Evolutionary conservation across 2,329 filamentous ascomycete species (phyloP).

Genomic region (Aspergillus sp.): DNA sequence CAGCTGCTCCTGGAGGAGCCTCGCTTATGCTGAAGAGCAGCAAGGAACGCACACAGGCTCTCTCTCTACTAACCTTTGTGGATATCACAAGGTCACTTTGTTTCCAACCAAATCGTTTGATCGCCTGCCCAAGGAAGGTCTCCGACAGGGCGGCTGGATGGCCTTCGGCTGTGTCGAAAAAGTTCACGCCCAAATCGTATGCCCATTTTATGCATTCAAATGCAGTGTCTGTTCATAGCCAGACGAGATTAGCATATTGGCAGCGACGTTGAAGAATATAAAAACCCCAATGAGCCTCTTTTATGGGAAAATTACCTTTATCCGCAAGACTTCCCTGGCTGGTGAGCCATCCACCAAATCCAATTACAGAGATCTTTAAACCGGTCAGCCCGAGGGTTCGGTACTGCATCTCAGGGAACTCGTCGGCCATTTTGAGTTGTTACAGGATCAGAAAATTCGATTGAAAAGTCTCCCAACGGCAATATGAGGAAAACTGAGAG

Average conservation of each 20-base stretch:
- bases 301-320: not conserved
- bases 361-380: not conserved
- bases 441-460: not conserved
- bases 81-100: slow-evolving; percentile 54
- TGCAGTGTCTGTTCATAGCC: slow-evolving; percentile 23
- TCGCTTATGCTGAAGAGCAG: not conserved
- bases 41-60: not conserved
- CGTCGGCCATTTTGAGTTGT: not conserved
- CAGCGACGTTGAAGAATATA: not conserved
- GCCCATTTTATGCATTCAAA: slow-evolving; percentile 54
- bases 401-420: not conserved
- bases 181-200: slow-evolving; percentile 62
- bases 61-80: slow-evolving; percentile 52
- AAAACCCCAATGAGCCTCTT: not conserved
- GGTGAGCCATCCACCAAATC: not conserved
- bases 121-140: slow-evolving; percentile 58
- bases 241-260: not conserved
- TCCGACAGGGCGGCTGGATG: slow-evolving; percentile 60
- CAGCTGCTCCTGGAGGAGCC: not conserved
- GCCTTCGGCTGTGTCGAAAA: slow-evolving; percentile 61
- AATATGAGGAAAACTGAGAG: not conserved
- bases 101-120: slow-evolving; percentile 62
- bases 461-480: not conserved
- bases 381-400: not conserved
- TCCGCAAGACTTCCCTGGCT: not conserved